Evolutionary conservation across 305 asterid genomes (phyloP).

Genomic region (Solanum hybrid): DNA sequence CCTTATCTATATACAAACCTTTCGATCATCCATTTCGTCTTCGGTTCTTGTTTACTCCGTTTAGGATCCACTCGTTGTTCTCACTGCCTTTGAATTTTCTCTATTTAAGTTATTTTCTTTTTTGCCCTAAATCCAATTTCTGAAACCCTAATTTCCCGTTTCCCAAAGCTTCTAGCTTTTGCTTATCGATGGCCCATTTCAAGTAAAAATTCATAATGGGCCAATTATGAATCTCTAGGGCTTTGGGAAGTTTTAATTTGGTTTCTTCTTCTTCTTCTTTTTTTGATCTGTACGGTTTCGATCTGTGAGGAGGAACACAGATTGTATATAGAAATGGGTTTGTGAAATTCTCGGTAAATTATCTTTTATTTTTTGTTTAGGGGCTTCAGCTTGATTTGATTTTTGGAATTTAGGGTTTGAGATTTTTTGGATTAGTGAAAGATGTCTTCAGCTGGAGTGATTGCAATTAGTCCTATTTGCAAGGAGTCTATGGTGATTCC

Average conservation of each 20-base stretch:
- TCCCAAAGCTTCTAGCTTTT: constrained; percentile 8
- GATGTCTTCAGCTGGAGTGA: constrained; percentile 80
- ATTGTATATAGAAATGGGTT: not conserved
- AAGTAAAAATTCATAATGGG: constrained; percentile 13
- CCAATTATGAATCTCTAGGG: constrained; percentile 43
- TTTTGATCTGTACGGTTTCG: constrained; percentile 10
- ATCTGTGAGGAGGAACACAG: constrained; percentile 10
- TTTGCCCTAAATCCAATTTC: constrained; percentile 2
- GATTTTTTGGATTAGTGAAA: constrained; percentile 12
- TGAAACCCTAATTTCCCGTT: not conserved
- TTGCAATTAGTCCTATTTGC: constrained; percentile 40
- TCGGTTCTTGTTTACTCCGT: constrained; percentile 38
- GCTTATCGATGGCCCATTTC: not conserved
- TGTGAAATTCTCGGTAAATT: not conserved
- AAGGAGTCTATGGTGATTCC: constrained; percentile 42
- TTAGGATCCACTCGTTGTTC: constrained; percentile 11
- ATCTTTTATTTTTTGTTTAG: not conserved
- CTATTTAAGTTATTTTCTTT: not conserved
- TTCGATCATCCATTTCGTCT: constrained; percentile 12
- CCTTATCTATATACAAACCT: not conserved
- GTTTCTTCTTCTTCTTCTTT: constrained; percentile 15
- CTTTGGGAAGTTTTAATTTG: constrained; percentile 26
- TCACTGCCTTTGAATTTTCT: not conserved
- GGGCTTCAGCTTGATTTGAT: constrained; percentile 10
- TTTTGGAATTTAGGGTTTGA: constrained; percentile 18